phyloP scores from a whole-genome alignment of 2,329 filamentous ascomycete genomes.

The Chaetomium olivaceum region DNA sequence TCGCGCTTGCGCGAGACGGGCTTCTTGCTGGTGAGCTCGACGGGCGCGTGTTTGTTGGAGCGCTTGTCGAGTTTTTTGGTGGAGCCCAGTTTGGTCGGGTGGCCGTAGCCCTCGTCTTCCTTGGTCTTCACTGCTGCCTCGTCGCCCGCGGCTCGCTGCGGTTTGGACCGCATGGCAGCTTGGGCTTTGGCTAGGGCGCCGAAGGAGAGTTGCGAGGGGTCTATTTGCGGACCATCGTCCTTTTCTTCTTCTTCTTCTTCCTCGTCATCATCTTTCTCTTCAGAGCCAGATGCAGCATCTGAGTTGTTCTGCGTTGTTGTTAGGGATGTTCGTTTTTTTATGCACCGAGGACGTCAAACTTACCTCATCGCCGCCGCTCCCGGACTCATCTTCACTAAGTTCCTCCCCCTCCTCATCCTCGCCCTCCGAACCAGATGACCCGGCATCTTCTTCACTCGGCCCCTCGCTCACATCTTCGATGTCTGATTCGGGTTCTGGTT shows the following conservation, averaged over 20 bases:
- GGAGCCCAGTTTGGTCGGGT: slow-evolving; percentile 33
- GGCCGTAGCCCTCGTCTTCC: slow-evolving; percentile 40
- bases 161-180: slow-evolving; percentile 57
- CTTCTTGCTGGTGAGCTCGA: slow-evolving; percentile 76
- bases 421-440: slow-evolving; percentile 20
- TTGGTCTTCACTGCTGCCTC: background rate
- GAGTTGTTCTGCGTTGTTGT: slow-evolving; percentile 9
- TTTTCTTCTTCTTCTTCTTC: slow-evolving; percentile 35
- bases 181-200: slow-evolving; percentile 88
- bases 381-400: slow-evolving; percentile 22
- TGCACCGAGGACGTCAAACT: background rate
- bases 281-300: slow-evolving; percentile 7
- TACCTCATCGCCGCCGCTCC: slow-evolving; percentile 20
- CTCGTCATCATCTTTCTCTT: slow-evolving; percentile 24
- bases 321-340: background rate
- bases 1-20: slow-evolving; percentile 80
- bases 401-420: slow-evolving; percentile 21
- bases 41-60: slow-evolving; percentile 84
- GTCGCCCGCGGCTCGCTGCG: slow-evolving; percentile 34
- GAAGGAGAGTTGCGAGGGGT: slow-evolving; percentile 71
- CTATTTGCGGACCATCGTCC: slow-evolving; percentile 40
- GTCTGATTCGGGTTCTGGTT: slow-evolving; percentile 34
- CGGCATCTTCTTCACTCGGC: slow-evolving; percentile 33
- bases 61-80: slow-evolving; percentile 43
- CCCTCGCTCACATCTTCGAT: slow-evolving; percentile 27